Conservation (phyloP, 768 basidiomycete genomes). For the Mycena alexandri region DNA sequence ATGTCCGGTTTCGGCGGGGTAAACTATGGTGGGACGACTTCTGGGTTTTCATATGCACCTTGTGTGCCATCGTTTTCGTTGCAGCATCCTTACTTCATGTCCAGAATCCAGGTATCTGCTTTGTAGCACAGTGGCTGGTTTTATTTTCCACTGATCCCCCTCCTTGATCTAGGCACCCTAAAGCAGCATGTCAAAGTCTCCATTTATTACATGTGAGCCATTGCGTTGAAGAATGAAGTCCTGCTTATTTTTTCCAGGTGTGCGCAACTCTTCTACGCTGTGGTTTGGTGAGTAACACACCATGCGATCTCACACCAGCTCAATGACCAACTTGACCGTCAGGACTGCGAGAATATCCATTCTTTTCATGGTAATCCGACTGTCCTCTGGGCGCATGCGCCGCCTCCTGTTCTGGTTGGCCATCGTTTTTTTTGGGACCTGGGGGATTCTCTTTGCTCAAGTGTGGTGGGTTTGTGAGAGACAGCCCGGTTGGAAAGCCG, state of each 20-base stretch:
- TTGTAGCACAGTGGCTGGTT: too few species aligned
- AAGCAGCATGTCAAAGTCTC: not conserved
- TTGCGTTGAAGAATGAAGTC: too few species aligned
- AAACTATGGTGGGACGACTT: too few species aligned
- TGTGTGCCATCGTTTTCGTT: too few species aligned
- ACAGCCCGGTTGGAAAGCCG: constrained; percentile 42
- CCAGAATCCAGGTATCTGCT: too few species aligned
- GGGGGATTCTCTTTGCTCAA: constrained; percentile 51
- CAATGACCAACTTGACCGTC: not conserved
- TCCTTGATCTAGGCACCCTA: not conserved
- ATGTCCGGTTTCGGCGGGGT: too few species aligned
- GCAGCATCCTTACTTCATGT: too few species aligned
- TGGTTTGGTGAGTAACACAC: constrained; percentile 39
- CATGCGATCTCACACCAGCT: not conserved
- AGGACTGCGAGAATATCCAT: constrained; percentile 57
- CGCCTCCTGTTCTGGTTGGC: constrained; percentile 42
- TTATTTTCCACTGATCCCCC: too few species aligned
- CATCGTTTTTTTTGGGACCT: constrained; percentile 36
- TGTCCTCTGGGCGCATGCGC: constrained; percentile 43
- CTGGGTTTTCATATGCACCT: too few species aligned
- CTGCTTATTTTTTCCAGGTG: not conserved
- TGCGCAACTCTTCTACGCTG: constrained; percentile 41
- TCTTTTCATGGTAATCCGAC: constrained; percentile 56
- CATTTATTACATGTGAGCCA: not conserved
- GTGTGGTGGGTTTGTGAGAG: constrained; percentile 51